phyloP scores from a whole-genome alignment of 192 early-diverging fungal genomes.

The Backusella luteola region DNA sequence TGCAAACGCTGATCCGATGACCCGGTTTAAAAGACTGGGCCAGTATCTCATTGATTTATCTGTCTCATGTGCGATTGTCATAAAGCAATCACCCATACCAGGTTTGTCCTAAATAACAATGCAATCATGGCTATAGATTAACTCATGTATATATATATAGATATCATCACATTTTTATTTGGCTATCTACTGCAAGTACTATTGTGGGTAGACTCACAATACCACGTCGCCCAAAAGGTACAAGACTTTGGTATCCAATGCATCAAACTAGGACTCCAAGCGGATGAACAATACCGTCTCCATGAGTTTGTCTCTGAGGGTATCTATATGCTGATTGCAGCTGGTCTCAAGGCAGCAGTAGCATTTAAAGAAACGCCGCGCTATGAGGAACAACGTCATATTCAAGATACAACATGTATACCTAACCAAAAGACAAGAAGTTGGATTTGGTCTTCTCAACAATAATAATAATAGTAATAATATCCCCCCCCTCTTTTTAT shows the following conservation, averaged over 20 bases:
- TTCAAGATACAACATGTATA: conserved; percentile 2
- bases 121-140: no score
- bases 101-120: conserved; percentile 8
- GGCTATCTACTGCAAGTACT: conserved; percentile 40
- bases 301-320: conserved; percentile 51
- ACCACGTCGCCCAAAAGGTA: conserved; percentile 44
- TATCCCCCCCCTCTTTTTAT: neutral
- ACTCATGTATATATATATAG: neutral
- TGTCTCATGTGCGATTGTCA: conserved; percentile 44
- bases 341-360: conserved; percentile 50
- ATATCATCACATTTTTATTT: conserved; percentile 26
- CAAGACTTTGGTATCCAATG: conserved; percentile 47
- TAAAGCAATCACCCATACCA: conserved; percentile 59
- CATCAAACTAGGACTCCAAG: conserved; percentile 45
- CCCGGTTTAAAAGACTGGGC: conserved; percentile 27
- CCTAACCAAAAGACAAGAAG: conserved; percentile 6
- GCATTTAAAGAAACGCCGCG: conserved; percentile 55
- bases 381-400: conserved; percentile 21
- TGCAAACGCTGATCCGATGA: conserved; percentile 14
- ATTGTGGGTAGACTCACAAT: conserved; percentile 42
- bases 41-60: conserved; percentile 44
- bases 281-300: conserved; percentile 53
- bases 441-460: neutral
- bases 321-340: conserved; percentile 45
- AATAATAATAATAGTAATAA: neutral